These are phyloP conservation scores for Beauveria caledonica DNA, from an alignment of 2,329 filamentous ascomycete genomes.

Conservation along the genomic window DNA sequence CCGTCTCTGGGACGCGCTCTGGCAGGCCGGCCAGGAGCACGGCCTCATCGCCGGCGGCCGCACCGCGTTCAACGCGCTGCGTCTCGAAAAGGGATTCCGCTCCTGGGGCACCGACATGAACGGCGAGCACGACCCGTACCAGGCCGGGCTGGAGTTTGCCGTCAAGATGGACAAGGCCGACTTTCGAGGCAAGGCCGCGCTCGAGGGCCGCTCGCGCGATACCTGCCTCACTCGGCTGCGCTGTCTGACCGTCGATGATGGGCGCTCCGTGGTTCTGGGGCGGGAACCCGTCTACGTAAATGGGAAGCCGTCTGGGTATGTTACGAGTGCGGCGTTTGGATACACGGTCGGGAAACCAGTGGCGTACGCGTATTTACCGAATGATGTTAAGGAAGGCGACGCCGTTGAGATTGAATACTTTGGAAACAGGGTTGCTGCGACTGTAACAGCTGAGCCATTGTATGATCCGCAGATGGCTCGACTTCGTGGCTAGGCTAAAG, in stretches of 20 bases:
- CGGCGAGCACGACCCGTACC: slow-evolving; percentile 51
- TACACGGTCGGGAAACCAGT: slow-evolving; percentile 51
- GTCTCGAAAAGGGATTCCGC: slow-evolving; percentile 52
- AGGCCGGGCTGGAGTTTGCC: slow-evolving; percentile 46
- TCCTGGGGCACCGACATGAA: slow-evolving; percentile 51
- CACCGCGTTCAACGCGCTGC: slow-evolving; percentile 47
- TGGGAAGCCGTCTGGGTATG: slow-evolving; percentile 42
- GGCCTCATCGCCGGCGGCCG: slow-evolving; percentile 52
- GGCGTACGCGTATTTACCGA: slow-evolving; percentile 50
- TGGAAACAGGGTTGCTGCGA: slow-evolving; percentile 43
- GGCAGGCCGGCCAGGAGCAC: slow-evolving; percentile 42
- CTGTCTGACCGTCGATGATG: slow-evolving; percentile 48
- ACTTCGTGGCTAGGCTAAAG: slow-evolving; percentile 6
- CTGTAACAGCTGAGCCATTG: slow-evolving; percentile 42
- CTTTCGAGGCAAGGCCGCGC: slow-evolving; percentile 44
- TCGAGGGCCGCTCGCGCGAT: slow-evolving; percentile 33
- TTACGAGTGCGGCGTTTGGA: slow-evolving; percentile 53
- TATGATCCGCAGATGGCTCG: slow-evolving; percentile 19
- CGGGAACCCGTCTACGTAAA: slow-evolving; percentile 52
- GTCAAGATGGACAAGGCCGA: slow-evolving; percentile 37
- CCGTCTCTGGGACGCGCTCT: slow-evolving; percentile 51
- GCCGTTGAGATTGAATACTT: slow-evolving; percentile 55
- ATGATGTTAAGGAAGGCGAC: slow-evolving; percentile 35
- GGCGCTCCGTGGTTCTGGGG: slow-evolving; percentile 47
- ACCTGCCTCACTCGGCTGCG: slow-evolving; percentile 29